A percentile compares a stretch with the other conserved stretches of the same genome.
Conservation (phyloP, 108 stramenopile genomes). For the Mediolabrus comicus region DNA sequence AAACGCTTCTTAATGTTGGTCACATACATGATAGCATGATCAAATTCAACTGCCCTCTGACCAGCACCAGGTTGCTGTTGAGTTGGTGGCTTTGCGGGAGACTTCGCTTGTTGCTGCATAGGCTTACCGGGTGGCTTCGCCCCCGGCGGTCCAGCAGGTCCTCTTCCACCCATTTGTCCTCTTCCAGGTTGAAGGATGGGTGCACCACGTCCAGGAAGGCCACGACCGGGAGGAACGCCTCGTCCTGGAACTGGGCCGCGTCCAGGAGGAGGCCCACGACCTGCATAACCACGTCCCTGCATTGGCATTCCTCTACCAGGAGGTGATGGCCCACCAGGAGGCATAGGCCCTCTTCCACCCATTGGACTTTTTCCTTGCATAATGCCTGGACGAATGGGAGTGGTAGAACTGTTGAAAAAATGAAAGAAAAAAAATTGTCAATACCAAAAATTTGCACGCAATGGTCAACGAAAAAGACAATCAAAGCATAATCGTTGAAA, state of each 20-base stretch:
- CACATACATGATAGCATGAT: conserved; percentile 93
- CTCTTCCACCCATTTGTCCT: conserved; percentile 13
- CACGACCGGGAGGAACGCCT: conserved; percentile 10
- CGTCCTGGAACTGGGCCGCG: conserved; percentile 17
- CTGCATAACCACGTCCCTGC: conserved; percentile 2
- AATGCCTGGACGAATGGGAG: conserved; percentile 2
- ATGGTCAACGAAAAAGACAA: background rate
- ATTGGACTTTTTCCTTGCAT: conserved; percentile 8
- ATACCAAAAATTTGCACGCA: background rate
- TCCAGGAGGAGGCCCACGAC: conserved; percentile 12
- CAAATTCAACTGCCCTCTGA: conserved; percentile 76
- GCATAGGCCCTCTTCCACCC: background rate
- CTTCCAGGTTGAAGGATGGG: conserved; percentile 17
- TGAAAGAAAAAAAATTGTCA: background rate
- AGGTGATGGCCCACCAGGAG: background rate
- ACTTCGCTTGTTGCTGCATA: conserved; percentile 23
- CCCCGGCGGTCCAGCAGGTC: conserved; percentile 4
- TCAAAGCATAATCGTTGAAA: background rate
- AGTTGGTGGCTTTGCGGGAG: conserved; percentile 14
- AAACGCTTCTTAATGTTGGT: conserved; percentile 94
- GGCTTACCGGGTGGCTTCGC: conserved; percentile 9
- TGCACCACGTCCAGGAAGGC: conserved; percentile 22
- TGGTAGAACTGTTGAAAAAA: background rate
- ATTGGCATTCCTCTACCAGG: conserved; percentile 15
- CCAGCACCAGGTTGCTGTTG: conserved; percentile 4